Base-by-base conservation (phyloP, 768 basidiomycete genomes). In the Pisolithus albus region DNA sequence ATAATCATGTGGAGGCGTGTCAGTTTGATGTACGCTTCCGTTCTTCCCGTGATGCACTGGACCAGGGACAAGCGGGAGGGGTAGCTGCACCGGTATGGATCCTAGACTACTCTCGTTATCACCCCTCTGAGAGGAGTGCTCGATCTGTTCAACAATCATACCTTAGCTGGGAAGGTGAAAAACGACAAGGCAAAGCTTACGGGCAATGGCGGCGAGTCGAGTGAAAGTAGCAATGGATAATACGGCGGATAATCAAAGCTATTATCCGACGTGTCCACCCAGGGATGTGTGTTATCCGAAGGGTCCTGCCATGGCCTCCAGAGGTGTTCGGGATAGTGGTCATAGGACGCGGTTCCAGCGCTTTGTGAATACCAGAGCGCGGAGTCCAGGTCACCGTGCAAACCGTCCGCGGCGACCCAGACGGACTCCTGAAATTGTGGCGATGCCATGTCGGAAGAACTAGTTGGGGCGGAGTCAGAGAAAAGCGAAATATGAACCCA, bases 1-100 rank as follows among this genome's bases (percentile, higher is more conserved):
- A 50, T 67, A 56, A 51, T 68, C 68, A 49, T 67, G 62, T 8
- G 52, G 51, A 7, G 60, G 64, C n/a, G 61, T 49, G 46, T 28
- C 23, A 10, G 41, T 40, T 7, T 30, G 28, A 34, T 64, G 64
- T 2, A 34, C 47, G 13, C 55, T 51, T 6, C 48, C 50, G 47
- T 50, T 53, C 45, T 57, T 60, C 45, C 57, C 51, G 26, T 64
- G 64, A 21, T 68, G 64, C 23, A 60, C 57, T 46, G 55, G 43
- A 15, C 61, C 61, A 30, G 51, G 51, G 42, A 57, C 61, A 44
- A 64, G 61, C 4, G 57, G 47, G 43, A 38, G 50, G 0, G 62
- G 19, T 10, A 34, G 9, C n/a, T 66, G 65, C 39, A 36, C 21
- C 11, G 46, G 21, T 3, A 53, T 11, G 8, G 55, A 52, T 1